Evolutionary conservation across 345 rosid species (phyloP).

Genomic region (Aegle marmelos): DNA sequence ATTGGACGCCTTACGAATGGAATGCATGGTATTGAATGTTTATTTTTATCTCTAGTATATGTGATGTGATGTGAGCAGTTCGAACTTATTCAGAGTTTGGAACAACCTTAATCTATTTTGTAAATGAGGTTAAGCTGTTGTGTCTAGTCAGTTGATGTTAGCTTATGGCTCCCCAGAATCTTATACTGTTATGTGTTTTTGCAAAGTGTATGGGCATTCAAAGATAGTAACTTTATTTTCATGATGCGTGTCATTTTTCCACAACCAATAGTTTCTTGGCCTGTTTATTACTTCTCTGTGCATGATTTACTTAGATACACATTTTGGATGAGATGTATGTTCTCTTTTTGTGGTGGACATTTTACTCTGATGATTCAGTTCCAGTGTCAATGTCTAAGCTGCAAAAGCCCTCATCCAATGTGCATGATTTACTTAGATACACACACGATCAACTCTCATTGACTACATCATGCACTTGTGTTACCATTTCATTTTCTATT

Average conservation of each 20-base stretch:
- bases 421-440: background rate
- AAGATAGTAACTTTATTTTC: background rate
- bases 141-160: background rate
- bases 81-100: background rate
- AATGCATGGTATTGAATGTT: background rate
- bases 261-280: background rate
- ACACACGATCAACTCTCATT: background rate
- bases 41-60: background rate
- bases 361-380: background rate
- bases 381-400: conserved; percentile 1
- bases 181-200: background rate
- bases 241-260: conserved; percentile 2
- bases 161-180: background rate
- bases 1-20: background rate
- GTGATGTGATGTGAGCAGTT: background rate
- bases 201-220: background rate
- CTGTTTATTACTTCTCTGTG: background rate
- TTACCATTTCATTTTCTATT: background rate
- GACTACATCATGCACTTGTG: background rate
- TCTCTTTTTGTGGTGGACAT: background rate
- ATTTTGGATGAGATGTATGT: background rate
- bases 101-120: background rate
- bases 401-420: background rate
- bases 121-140: background rate
- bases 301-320: background rate